Base-by-base conservation (phyloP, 2,329 filamentous ascomycete genomes). In the Phaeophleospora eucalypticola region DNA sequence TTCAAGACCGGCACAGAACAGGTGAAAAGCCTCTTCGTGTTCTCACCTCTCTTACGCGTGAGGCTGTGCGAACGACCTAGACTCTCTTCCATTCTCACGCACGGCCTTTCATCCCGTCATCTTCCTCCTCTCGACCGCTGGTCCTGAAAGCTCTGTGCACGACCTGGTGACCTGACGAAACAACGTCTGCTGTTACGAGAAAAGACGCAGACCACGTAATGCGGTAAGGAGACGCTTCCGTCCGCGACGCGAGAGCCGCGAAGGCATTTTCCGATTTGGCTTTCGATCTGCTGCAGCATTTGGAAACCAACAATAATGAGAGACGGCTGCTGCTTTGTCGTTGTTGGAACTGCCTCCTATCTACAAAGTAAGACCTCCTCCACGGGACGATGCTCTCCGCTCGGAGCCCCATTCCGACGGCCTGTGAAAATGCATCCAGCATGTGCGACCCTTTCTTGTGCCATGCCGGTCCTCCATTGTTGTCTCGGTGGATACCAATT, bases 401-500 rank as follows among this genome's bases (percentile, higher is more conserved):
- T n/a, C n/a, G n/a, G n/a, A n/a, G n/a, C n/a, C n/a, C n/a, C n/a
- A n/a, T n/a, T n/a, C n/a, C n/a, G n/a, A n/a, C n/a, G n/a, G n/a
- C n/a, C n/a, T n/a, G n/a, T n/a, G n/a, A n/a, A n/a, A n/a, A n/a
- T n/a, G n/a, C n/a, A n/a, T n/a, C n/a, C n/a, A n/a, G n/a, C n/a
- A n/a, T n/a, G n/a, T n/a, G n/a, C n/a, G n/a, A n/a, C n/a, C 19
- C 4, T 39, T 36, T 36, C 34, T n/a, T 15, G 12, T 17, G 29
- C 32, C 41, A 35, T 43, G 35, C 41, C 29, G 41, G 41, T 43
- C 3, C 29, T 35, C 41, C 41, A 43, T 43, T 35, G 41, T 29
- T 39, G 18, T 39, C 37, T 39, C 37, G 20, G 21, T 39, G 12
- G 24, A 29, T 29, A 12, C 24, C 12, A 29, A 29, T 12, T 29